Evolutionary conservation across 2,329 filamentous ascomycete species (phyloP).

Genomic region (Sporothrix mexicana): DNA sequence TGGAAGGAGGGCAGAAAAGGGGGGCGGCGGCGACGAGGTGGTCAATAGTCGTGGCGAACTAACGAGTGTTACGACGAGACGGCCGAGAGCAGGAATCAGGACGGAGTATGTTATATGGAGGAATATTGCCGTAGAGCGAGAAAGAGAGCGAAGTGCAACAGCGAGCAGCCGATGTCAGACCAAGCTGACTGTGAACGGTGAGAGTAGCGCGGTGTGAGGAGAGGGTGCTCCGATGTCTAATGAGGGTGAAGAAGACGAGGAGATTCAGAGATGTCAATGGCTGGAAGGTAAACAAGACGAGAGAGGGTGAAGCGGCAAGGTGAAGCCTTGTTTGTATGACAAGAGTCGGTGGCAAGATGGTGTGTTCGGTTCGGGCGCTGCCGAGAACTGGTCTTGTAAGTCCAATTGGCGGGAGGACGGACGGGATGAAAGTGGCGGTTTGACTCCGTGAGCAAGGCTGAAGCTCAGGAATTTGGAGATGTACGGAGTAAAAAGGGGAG

Average conservation of each 20-base stretch:
- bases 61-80: constrained; percentile 5
- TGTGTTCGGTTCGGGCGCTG: constrained; percentile 8
- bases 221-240: background rate
- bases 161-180: constrained; percentile 6
- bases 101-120: background rate
- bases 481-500: background rate
- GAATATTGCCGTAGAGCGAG: background rate
- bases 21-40: constrained; percentile 3
- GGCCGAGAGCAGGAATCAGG: background rate
- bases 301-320: background rate
- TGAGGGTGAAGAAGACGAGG: background rate
- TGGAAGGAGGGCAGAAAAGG: background rate
- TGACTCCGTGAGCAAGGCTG: constrained; percentile 15
- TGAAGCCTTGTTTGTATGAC: constrained; percentile 7
- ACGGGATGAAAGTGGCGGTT: background rate
- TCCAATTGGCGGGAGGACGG: background rate
- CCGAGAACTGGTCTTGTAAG: background rate
- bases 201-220: background rate
- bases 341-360: background rate
- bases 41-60: constrained; percentile 14
- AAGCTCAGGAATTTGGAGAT: constrained; percentile 2
- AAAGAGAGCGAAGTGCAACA: background rate
- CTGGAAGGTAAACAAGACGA: background rate
- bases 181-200: constrained; percentile 17
- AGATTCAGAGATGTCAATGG: background rate